These are phyloP conservation scores for Ogataea polymorpha DNA, from an alignment of 805 yeast species.

Conservation along the genomic window DNA sequence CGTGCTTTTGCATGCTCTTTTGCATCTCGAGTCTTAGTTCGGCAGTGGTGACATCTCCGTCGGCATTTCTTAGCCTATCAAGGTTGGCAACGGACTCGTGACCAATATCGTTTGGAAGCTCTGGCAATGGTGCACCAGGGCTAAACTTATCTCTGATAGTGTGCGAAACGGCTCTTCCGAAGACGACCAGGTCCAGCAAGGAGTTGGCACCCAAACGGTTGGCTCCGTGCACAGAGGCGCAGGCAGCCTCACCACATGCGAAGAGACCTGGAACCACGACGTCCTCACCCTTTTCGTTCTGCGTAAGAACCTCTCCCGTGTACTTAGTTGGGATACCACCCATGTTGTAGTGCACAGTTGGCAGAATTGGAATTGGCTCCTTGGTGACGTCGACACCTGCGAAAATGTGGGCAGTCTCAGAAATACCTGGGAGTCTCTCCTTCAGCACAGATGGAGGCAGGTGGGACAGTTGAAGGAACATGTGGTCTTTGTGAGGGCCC, in stretches of 20 bases:
- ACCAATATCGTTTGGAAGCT: conserved; percentile 84
- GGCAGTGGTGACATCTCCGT: conserved; percentile 81
- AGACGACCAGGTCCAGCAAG: conserved; percentile 90
- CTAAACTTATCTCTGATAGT: conserved; percentile 80
- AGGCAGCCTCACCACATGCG: conserved; percentile 99
- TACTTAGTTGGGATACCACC: conserved; percentile 99
- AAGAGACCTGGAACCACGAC: conserved; percentile 85
- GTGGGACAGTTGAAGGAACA: conserved; percentile 90
- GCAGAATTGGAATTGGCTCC: conserved; percentile 97
- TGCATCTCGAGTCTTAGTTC: conserved; percentile 91
- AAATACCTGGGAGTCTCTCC: conserved; percentile 98
- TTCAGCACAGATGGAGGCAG: conserved; percentile 87
- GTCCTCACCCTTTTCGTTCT: conserved; percentile 86
- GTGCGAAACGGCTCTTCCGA: conserved; percentile 97
- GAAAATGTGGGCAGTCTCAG: conserved; percentile 96
- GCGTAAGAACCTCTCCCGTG: conserved; percentile 89
- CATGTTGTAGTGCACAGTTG: conserved; percentile 99
- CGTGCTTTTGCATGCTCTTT: conserved; percentile 92
- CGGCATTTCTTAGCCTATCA: conserved; percentile 82
- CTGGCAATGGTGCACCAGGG: conserved; percentile 86
- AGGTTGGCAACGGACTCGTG: conserved; percentile 85
- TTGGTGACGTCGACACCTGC: conserved; percentile 99
- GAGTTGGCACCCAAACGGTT: conserved; percentile 99
- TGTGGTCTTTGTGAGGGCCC: conserved; percentile 93
- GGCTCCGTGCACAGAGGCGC: conserved; percentile 99